Conservation (phyloP, 164 flowering plant species). For the Malania oleifera region DNA sequence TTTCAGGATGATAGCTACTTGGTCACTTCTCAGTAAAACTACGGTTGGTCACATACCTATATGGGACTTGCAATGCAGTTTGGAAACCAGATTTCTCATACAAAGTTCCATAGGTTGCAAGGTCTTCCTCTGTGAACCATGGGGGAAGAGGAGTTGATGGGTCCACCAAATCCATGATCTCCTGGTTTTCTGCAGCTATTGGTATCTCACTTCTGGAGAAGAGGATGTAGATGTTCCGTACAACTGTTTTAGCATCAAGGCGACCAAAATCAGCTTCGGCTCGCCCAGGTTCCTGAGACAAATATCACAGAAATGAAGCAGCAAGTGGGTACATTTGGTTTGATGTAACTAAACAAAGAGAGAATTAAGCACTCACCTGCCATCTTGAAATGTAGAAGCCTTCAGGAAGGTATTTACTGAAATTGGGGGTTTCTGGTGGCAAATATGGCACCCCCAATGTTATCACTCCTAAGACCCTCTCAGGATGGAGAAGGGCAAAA, state of each 20-base stretch:
- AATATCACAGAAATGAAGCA: no score
- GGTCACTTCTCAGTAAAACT: no score
- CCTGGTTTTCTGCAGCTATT: conserved; percentile 12
- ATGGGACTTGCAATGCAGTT: conserved; percentile 21
- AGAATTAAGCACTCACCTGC: conserved; percentile 12
- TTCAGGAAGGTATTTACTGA: conserved; percentile 11
- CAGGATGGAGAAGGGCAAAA: conserved; percentile 25
- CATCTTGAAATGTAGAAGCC: conserved; percentile 25
- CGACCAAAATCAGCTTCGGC: conserved; percentile 24
- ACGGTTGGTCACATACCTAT: conserved; percentile 12
- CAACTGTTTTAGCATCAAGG: conserved; percentile 19
- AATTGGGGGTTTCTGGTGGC: conserved; percentile 1
- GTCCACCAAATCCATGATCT: conserved; percentile 24
- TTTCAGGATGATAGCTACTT: no score
- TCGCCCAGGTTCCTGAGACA: conserved; percentile 19
- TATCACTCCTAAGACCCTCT: conserved; percentile 24
- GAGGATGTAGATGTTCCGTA: conserved; percentile 21
- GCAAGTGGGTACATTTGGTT: no score
- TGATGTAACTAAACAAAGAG: neutral
- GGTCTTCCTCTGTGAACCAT: conserved; percentile 22
- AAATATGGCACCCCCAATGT: conserved; percentile 19
- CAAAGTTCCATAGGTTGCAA: conserved; percentile 10
- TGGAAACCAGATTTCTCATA: conserved; percentile 21
- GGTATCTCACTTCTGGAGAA: conserved; percentile 25
- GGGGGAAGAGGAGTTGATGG: conserved; percentile 19